Evolutionary conservation across 805 yeast genomes (phyloP), one percentile per base, ranked within the genome.

Genomic region (Saturnispora zaruensis): DNA sequence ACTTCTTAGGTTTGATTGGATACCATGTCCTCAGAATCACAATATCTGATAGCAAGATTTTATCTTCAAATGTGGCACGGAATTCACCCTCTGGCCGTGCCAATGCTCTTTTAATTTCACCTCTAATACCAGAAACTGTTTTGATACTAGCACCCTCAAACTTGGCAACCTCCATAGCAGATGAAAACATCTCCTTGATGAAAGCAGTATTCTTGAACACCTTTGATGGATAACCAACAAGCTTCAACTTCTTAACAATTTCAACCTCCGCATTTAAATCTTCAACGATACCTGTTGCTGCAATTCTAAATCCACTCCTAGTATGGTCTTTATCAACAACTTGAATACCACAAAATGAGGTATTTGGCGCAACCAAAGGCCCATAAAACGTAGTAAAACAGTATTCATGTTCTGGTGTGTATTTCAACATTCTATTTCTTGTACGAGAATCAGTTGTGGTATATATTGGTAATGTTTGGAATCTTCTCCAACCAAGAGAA

Each of bases 381-480:
- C 99, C 99, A 63, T 89, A 93, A 67, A 93, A 89, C 30, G 96
- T 84, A 1, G 96, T 97, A 63, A 84, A 82, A 74, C 99, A 93
- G 65, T 85, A 91, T 23, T 96, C 87, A 67, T 93, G 99, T 63
- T 93, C 99, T 6, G 99, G 99, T 0, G 99, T 93, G 66, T 93
- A 93, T 65, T 93, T 93, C 69, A 93, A 76, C 96, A 93, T 87
- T 71, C 99, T 84, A 62, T 90, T 91, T 73, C 99, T 79, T 13
- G 99, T 93, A 70, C 99, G 78, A 6, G 99, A 93, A 67, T 93
- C 99, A 6, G 96, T 81, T 0, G 99, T 93, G 3, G 99, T 90
- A 66, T 90, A 93, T 24, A 93, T 77, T 7, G 99, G 99, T 49
- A 91, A 70, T 0, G 99, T 90, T 68, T 93, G 99, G 72, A 93